Percentiles rank a stretch among this genome's conserved stretches.
Conservation (phyloP, 139 green algal species). For the Chlorella sp. region DNA sequence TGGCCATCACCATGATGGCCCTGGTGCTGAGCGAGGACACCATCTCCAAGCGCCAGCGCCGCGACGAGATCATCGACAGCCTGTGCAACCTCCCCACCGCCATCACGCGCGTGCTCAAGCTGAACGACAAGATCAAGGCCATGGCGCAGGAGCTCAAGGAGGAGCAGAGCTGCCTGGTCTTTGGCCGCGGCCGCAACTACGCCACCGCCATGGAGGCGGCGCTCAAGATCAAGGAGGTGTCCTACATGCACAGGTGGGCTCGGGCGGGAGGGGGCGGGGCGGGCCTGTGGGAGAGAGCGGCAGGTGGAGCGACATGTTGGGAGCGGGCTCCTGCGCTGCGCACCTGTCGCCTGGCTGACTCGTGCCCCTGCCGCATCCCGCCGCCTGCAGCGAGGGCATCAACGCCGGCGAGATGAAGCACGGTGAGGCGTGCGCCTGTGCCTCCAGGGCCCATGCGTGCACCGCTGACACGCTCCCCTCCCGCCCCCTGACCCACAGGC, state of each 20-base stretch:
- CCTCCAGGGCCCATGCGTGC: too few species aligned
- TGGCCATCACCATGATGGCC: conserved; percentile 71
- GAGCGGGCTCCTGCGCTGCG: too few species aligned
- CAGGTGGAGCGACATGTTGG: too few species aligned
- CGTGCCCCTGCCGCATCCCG: too few species aligned
- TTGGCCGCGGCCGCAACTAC: conserved; percentile 77
- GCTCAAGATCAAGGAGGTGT: conserved; percentile 88
- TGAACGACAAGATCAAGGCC: conserved; percentile 58
- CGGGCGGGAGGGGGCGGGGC: too few species aligned
- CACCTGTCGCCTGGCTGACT: too few species aligned
- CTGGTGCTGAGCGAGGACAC: conserved; percentile 69
- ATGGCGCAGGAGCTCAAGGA: conserved; percentile 62
- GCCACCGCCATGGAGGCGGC: conserved; percentile 74
- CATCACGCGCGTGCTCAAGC: conserved; percentile 39
- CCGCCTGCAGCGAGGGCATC: conserved; percentile 97
- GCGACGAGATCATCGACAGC: conserved; percentile 65
- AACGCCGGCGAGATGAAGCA: conserved; percentile 99
- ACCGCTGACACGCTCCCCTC: too few species aligned
- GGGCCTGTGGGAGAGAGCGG: too few species aligned
- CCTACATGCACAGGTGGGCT: conserved; percentile 95
- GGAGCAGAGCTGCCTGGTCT: conserved; percentile 61
- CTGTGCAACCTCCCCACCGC: conserved; percentile 61
- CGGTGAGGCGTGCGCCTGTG: too few species aligned
- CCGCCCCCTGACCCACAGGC: too few species aligned
- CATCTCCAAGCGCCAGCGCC: conserved; percentile 44